Percentiles rank a stretch among this genome's conserved stretches.
These are phyloP conservation scores for Avena sativa DNA, from an alignment of 176 grass and related monocot genomes.

Conservation along the genomic window DNA sequence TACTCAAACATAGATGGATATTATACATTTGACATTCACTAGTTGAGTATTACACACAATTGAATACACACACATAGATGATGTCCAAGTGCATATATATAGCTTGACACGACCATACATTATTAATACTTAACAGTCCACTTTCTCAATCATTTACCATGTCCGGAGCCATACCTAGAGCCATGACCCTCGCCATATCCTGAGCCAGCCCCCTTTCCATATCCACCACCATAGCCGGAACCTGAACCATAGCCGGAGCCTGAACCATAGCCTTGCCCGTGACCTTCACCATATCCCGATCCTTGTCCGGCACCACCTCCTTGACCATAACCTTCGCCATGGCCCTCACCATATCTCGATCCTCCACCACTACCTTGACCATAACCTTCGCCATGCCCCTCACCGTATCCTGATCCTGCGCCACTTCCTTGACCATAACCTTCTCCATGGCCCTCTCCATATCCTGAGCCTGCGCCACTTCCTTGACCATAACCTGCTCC, in stretches of 20 bases:
- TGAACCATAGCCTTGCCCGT: constrained; percentile 30
- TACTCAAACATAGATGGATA: too few relatives aligned
- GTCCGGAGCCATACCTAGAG: constrained; percentile 28
- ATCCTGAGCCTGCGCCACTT: not conserved
- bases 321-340: constrained; percentile 20
- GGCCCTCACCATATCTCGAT: not conserved
- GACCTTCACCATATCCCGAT: constrained; percentile 19
- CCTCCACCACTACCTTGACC: not conserved
- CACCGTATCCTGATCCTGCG: not conserved
- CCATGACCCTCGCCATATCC: constrained; percentile 46
- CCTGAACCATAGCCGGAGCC: constrained; percentile 28
- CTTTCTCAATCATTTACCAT: constrained; percentile 23
- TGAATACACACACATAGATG: not conserved
- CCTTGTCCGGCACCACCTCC: not conserved
- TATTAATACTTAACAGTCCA: not conserved
- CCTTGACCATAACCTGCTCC: constrained; percentile 20
- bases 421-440: constrained; percentile 15
- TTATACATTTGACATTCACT: too few relatives aligned
- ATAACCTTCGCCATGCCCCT: constrained; percentile 15
- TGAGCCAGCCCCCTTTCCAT: constrained; percentile 22
- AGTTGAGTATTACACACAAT: too few relatives aligned
- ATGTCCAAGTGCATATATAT: not conserved
- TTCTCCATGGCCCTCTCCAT: constrained; percentile 7
- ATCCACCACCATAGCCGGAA: not conserved
- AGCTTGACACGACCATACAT: not conserved